Conservation (phyloP, 208 protist genomes). For the Trypanosoma boissoni region DNA sequence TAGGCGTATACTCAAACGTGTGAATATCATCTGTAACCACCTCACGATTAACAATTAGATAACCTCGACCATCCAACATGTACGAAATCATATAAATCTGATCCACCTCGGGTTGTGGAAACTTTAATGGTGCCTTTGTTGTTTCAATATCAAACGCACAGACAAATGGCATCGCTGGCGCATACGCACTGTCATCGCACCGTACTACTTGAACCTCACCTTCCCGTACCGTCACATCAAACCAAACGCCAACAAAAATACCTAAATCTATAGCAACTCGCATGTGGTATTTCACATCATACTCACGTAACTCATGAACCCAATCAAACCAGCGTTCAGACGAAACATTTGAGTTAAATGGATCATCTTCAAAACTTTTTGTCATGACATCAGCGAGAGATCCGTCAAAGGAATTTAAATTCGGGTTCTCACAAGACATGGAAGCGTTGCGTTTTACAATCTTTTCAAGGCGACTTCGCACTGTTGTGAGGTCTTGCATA, state of each 20-base stretch:
- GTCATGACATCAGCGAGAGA: conserved; percentile 72
- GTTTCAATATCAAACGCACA: conserved; percentile 99
- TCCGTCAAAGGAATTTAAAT: conserved; percentile 46
- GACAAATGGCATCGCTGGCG: conserved; percentile 90
- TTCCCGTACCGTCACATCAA: conserved; percentile 85
- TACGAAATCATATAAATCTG: conserved; percentile 99
- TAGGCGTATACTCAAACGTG: conserved; percentile 99
- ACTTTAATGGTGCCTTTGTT: conserved; percentile 98
- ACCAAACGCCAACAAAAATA: conserved; percentile 96
- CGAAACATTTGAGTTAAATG: conserved; percentile 23
- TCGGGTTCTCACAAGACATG: conserved; percentile 33
- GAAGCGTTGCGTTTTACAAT: conserved; percentile 79
- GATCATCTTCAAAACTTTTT: conserved; percentile 60
- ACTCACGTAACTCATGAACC: conserved; percentile 98
- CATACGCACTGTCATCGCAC: conserved; percentile 85
- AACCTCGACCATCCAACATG: conserved; percentile 99
- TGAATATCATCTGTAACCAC: conserved; percentile 98
- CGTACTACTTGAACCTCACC: conserved; percentile 63
- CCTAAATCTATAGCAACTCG: conserved; percentile 96
- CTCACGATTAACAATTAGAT: conserved; percentile 98
- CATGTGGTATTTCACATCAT: conserved; percentile 99
- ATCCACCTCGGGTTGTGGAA: conserved; percentile 98
- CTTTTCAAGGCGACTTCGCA: conserved; percentile 83
- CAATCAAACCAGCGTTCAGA: conserved; percentile 84
- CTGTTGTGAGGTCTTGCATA: conserved; percentile 89